phyloP scores from a whole-genome alignment of 2,329 filamentous ascomycete species.

The Sarocladiaceae sp. region DNA sequence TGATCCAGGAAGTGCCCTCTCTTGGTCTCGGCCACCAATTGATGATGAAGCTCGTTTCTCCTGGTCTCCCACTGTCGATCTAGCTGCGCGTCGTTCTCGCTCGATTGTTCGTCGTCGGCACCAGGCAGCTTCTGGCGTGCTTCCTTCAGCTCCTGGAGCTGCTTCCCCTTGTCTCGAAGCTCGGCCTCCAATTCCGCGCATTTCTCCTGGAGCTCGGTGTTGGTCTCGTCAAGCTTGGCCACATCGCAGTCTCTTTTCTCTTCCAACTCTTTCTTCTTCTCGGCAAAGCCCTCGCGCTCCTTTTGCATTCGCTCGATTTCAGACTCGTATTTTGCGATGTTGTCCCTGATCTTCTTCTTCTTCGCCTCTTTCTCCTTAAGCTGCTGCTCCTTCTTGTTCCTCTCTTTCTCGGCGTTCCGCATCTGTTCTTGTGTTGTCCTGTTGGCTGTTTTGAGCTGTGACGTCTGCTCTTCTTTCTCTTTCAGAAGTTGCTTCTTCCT shows the following conservation, averaged over 20 bases:
- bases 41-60: slow-evolving; percentile 46
- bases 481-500: slow-evolving; percentile 70
- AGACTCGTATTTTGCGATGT: slow-evolving; percentile 61
- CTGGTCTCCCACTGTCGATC: slow-evolving; percentile 50
- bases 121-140: slow-evolving; percentile 58
- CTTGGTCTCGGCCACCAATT: slow-evolving; percentile 40
- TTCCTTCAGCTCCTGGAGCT: slow-evolving; percentile 69
- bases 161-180: slow-evolving; percentile 58
- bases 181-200: slow-evolving; percentile 62
- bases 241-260: slow-evolving; percentile 45
- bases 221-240: slow-evolving; percentile 47
- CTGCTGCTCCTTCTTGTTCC: slow-evolving; percentile 67
- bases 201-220: slow-evolving; percentile 57
- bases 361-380: slow-evolving; percentile 64
- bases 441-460: slow-evolving; percentile 75
- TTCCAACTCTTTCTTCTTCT: slow-evolving; percentile 45
- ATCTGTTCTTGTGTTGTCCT: slow-evolving; percentile 76
- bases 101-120: slow-evolving; percentile 53
- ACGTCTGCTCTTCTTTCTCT: slow-evolving; percentile 86
- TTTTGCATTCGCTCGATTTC: slow-evolving; percentile 54
- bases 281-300: slow-evolving; percentile 47
- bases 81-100: slow-evolving; percentile 43
- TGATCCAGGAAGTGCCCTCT: slow-evolving; percentile 39
- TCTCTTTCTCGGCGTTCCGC: slow-evolving; percentile 71
- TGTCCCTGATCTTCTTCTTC: slow-evolving; percentile 62